These are phyloP conservation scores for Colletotrichum orbiculare DNA, from an alignment of 2,329 filamentous ascomycete species.

Conservation along the genomic window DNA sequence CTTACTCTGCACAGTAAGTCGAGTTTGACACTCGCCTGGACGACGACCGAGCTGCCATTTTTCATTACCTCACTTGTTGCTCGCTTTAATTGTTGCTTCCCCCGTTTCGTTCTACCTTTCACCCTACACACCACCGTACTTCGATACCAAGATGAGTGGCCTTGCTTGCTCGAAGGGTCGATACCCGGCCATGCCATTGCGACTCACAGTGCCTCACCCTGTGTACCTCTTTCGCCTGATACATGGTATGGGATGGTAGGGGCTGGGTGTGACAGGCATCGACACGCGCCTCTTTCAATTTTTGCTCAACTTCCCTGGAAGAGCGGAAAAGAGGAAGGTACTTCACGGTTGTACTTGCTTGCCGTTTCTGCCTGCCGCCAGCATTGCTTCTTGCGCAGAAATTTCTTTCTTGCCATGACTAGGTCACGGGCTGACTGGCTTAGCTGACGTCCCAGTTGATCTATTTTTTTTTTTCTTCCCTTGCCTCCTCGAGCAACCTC, in stretches of 20 bases:
- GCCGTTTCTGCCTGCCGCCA: neutral
- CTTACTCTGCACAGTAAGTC: constrained; percentile 5
- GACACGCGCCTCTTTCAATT: constrained; percentile 22
- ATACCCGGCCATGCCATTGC: constrained; percentile 10
- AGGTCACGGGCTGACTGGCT: neutral
- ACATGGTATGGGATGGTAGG: neutral
- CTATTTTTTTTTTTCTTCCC: neutral
- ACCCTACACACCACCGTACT: constrained; percentile 30
- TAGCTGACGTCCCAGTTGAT: too few relatives aligned
- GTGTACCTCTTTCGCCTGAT: constrained; percentile 21
- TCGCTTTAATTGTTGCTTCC: constrained; percentile 8
- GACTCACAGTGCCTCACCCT: constrained; percentile 25
- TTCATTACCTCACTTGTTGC: constrained; percentile 30
- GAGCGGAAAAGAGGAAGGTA: constrained; percentile 5
- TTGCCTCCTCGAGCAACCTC: constrained; percentile 30
- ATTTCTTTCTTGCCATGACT: neutral
- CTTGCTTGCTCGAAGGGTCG: neutral
- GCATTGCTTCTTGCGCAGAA: too few relatives aligned
- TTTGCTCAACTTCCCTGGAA: constrained; percentile 27
- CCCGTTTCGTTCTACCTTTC: neutral
- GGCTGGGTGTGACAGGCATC: constrained; percentile 14
- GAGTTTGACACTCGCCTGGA: constrained; percentile 32
- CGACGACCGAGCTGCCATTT: constrained; percentile 33
- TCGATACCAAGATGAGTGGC: constrained; percentile 2
- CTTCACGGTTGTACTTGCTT: constrained; percentile 21